phyloP scores from a whole-genome alignment of 495 filamentous ascomycete genomes.

The Chlorociboria aeruginascens region DNA sequence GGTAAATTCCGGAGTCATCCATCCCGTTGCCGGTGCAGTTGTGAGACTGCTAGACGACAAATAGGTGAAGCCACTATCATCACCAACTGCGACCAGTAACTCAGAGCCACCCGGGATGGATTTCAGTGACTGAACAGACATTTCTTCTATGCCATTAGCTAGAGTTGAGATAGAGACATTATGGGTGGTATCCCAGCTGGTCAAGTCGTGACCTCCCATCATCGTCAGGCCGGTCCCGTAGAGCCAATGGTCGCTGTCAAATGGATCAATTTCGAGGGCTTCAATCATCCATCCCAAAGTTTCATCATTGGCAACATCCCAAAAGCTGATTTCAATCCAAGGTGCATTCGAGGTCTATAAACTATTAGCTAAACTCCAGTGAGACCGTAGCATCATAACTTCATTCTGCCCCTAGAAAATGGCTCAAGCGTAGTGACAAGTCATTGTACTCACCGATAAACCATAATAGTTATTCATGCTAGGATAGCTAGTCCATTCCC shows the following conservation, averaged over 20 bases:
- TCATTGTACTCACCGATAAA: too few relatives aligned
- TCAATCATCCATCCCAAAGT: conserved; percentile 55
- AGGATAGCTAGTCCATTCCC: conserved; percentile 1
- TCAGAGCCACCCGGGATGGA: conserved; percentile 40
- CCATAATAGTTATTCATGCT: too few relatives aligned
- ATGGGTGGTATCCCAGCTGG: conserved; percentile 25
- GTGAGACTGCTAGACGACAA: conserved; percentile 21
- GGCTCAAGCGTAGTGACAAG: too few relatives aligned
- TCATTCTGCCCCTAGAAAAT: too few relatives aligned
- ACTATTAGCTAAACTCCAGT: too few relatives aligned
- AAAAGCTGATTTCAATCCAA: conserved; percentile 32
- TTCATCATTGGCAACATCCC: background rate
- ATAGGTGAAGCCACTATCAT: conserved; percentile 43
- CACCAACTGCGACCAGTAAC: conserved; percentile 44
- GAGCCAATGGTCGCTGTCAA: conserved; percentile 44
- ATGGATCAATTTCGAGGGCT: conserved; percentile 44
- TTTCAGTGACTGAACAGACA: conserved; percentile 37
- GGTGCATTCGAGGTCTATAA: conserved; percentile 28
- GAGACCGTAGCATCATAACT: too few relatives aligned
- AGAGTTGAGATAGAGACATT: conserved; percentile 28
- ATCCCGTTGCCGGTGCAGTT: background rate
- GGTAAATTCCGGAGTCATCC: conserved; percentile 32
- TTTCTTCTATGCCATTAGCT: conserved; percentile 49
- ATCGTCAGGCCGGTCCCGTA: background rate
- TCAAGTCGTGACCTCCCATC: conserved; percentile 35